These are phyloP conservation scores for Warburgia ugandensis DNA, from an alignment of 164 flowering plant species.

Conservation along the genomic window DNA sequence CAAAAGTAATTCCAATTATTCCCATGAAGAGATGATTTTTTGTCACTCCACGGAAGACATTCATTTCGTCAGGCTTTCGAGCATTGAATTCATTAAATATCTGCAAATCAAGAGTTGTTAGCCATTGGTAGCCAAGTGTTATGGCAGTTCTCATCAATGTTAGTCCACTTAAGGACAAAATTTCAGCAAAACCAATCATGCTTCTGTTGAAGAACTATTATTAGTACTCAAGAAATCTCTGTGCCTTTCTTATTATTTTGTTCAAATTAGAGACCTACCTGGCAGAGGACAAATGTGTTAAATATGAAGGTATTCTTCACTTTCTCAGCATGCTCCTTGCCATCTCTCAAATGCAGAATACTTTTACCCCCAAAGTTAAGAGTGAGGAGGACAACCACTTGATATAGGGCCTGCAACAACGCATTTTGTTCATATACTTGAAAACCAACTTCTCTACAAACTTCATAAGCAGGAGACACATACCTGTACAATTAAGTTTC, in stretches of 20 bases:
- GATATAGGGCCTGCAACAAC: conserved; percentile 70
- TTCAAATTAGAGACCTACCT: too few species aligned
- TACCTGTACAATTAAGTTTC: conserved; percentile 87
- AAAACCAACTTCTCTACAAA: too few species aligned
- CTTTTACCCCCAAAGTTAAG: conserved; percentile 63
- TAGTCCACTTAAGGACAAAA: too few species aligned
- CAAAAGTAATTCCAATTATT: conserved; percentile 51
- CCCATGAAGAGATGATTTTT: conserved; percentile 71
- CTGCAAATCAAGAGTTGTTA: conserved; percentile 32
- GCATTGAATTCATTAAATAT: conserved; percentile 92
- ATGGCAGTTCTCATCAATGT: too few species aligned
- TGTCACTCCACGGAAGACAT: conserved; percentile 63
- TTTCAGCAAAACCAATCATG: too few species aligned
- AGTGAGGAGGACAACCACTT: conserved; percentile 72
- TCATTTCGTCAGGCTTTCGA: conserved; percentile 81
- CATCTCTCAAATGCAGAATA: conserved; percentile 29
- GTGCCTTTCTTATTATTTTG: too few species aligned
- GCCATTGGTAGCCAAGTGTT: too few species aligned
- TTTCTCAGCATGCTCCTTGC: conserved; percentile 28
- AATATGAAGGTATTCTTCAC: conserved; percentile 84
- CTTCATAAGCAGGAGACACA: neutral
- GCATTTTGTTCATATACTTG: neutral
- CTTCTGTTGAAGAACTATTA: too few species aligned
- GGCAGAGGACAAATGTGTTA: conserved; percentile 87
- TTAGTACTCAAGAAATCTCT: too few species aligned